Percentiles rank a stretch among this genome's conserved stretches.
phyloP scores from a whole-genome alignment of 2,329 filamentous ascomycete species.

The Pleomassaria siparia region DNA sequence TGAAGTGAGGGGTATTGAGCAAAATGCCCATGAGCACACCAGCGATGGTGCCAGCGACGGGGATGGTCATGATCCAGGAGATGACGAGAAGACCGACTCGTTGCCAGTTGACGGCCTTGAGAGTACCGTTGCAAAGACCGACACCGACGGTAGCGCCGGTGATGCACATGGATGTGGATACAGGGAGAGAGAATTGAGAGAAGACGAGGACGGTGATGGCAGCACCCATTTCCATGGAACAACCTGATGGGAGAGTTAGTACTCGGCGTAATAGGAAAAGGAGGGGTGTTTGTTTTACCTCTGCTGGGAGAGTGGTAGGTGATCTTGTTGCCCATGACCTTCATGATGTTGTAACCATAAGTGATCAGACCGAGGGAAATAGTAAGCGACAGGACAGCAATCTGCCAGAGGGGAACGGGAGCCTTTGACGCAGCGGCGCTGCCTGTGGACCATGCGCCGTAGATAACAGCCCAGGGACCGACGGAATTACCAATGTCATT shows the following conservation, averaged over 20 bases:
- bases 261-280: not conserved
- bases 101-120: conserved; percentile 73
- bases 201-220: conserved; percentile 76
- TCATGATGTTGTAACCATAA: conserved; percentile 85
- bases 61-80: conserved; percentile 67
- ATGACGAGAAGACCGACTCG: conserved; percentile 67
- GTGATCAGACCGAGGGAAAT: conserved; percentile 69
- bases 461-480: conserved; percentile 42
- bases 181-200: conserved; percentile 73
- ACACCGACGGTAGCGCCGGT: conserved; percentile 78
- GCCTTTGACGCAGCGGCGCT: conserved; percentile 63
- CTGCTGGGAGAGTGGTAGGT: conserved; percentile 66
- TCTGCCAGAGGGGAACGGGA: conserved; percentile 72
- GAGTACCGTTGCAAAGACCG: conserved; percentile 72
- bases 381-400: conserved; percentile 65
- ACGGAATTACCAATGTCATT: conserved; percentile 59
- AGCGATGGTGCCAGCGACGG: conserved; percentile 60
- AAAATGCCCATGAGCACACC: conserved; percentile 50
- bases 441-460: conserved; percentile 57
- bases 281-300: conserved; percentile 30
- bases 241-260: conserved; percentile 39
- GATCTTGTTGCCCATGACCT: conserved; percentile 53
- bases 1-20: conserved; percentile 63
- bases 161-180: conserved; percentile 71
- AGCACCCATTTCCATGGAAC: conserved; percentile 78